phyloP scores from a whole-genome alignment of 2,329 filamentous ascomycete species.

The Venturia carpophila region DNA sequence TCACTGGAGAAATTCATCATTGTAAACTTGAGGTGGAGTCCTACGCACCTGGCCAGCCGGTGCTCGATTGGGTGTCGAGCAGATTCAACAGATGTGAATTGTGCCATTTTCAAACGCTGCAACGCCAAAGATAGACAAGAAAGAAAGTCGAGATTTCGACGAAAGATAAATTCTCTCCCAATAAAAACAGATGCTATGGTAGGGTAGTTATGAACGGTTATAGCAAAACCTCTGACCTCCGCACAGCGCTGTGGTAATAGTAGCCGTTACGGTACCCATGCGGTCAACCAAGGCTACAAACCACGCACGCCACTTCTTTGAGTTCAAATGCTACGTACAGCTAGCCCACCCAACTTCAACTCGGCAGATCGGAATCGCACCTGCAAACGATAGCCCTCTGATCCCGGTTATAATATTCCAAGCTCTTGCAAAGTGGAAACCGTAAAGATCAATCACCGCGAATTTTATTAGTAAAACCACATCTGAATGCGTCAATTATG shows the following conservation, averaged over 20 bases:
- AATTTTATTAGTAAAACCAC: neutral
- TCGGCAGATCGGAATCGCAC: neutral
- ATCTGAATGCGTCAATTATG: neutral
- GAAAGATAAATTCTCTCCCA: neutral
- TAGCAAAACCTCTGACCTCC: neutral
- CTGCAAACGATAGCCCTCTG: neutral
- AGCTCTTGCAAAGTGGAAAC: neutral
- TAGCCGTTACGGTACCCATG: neutral
- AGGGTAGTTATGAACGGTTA: neutral
- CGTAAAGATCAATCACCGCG: neutral
- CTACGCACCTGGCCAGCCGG: neutral
- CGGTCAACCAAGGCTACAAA: neutral
- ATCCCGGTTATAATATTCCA: neutral
- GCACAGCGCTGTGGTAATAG: neutral
- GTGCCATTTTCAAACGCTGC: neutral
- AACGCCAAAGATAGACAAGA: neutral
- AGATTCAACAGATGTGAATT: neutral
- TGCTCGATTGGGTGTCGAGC: neutral
- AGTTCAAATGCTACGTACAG: too few species aligned
- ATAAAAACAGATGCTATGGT: neutral
- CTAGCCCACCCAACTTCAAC: neutral
- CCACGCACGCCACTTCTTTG: too few species aligned
- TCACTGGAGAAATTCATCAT: too few species aligned
- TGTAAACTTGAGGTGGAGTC: neutral
- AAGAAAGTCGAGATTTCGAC: neutral